Conservation (phyloP, 352 stramenopile genomes). For the Globisporangium rhizosaccharum region DNA sequence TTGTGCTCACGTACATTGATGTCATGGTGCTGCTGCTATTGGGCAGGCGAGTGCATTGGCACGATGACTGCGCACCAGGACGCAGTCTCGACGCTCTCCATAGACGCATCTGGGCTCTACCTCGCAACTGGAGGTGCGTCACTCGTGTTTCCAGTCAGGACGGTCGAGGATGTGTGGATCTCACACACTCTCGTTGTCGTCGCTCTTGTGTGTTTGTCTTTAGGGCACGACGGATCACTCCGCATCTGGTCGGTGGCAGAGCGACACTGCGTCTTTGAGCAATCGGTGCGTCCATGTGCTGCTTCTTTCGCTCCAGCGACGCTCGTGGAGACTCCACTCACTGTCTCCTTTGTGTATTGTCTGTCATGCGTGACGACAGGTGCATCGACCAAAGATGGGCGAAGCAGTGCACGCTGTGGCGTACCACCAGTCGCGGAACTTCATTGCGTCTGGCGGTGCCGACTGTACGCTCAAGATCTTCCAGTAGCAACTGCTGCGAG, state of each 20-base stretch:
- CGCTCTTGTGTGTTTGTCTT: constrained; percentile 6
- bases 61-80: constrained; percentile 78
- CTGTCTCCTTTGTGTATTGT: no score
- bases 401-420: constrained; percentile 72
- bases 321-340: constrained; percentile 1
- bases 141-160: neutral
- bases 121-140: constrained; percentile 63
- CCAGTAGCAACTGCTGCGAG: constrained; percentile 38
- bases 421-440: constrained; percentile 78
- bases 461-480: constrained; percentile 88
- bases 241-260: constrained; percentile 80
- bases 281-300: constrained; percentile 35
- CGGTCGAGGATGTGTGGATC: neutral
- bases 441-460: constrained; percentile 70
- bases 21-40: neutral
- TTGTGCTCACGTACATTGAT: neutral
- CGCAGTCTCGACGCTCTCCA: constrained; percentile 70
- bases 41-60: constrained; percentile 65
- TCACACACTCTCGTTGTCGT: neutral
- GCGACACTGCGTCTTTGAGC: constrained; percentile 83
- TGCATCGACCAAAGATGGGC: constrained; percentile 73
- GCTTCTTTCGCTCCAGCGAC: no score
- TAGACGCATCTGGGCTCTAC: constrained; percentile 73
- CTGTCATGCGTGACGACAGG: constrained; percentile 19
- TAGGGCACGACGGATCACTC: constrained; percentile 80